These are phyloP conservation scores for Zasmidium angulare DNA, from an alignment of 2,329 filamentous ascomycete species.

Conservation along the genomic window DNA sequence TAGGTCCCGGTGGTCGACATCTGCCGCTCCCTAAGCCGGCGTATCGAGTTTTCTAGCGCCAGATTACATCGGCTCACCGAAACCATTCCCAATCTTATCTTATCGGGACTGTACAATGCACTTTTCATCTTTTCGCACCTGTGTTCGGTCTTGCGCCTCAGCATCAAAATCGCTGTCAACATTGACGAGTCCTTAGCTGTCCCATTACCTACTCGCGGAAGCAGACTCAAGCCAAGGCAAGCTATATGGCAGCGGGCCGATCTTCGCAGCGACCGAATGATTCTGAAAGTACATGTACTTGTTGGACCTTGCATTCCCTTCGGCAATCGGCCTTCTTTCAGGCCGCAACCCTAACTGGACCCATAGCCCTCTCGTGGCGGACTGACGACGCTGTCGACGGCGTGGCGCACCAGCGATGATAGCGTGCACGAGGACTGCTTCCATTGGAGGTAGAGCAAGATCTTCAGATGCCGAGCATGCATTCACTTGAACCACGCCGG, in stretches of 20 bases:
- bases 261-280: no score
- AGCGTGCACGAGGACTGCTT: neutral
- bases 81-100: neutral
- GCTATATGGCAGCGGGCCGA: no score
- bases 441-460: neutral
- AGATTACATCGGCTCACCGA: neutral
- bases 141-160: no score
- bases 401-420: neutral
- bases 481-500: neutral
- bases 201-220: no score
- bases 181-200: no score
- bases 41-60: neutral
- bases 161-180: no score
- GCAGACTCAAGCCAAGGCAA: no score
- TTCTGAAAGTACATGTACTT: no score
- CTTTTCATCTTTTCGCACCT: no score
- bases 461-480: neutral
- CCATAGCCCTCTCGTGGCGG: neutral
- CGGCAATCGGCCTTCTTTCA: neutral
- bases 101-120: no score
- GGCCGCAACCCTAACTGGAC: neutral
- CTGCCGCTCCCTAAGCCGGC: neutral
- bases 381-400: neutral
- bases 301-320: neutral
- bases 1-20: neutral